Evolutionary conservation across 1,139 yeast species (phyloP).

Genomic region (Scheffersomyces titani): DNA sequence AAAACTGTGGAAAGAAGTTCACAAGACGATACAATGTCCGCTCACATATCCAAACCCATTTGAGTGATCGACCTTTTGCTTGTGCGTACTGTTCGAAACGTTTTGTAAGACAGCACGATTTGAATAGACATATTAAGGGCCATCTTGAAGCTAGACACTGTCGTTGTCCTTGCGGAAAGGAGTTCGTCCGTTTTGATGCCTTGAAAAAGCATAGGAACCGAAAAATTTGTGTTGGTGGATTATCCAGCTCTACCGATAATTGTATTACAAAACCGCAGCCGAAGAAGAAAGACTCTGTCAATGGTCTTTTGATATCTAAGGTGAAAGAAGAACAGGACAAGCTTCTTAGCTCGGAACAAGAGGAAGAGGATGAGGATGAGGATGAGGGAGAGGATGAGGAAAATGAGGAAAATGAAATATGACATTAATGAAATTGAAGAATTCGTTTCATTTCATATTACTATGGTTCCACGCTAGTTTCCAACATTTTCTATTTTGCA

Average conservation of each 20-base stretch:
- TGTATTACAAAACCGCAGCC: conserved; percentile 35
- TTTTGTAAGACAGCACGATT: conserved; percentile 89
- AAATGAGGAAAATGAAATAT: not conserved
- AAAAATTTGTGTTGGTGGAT: conserved; percentile 76
- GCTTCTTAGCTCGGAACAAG: not conserved
- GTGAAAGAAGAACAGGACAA: not conserved
- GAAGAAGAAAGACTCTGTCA: conserved; percentile 13
- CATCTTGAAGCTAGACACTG: conserved; percentile 74
- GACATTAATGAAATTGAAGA: not conserved
- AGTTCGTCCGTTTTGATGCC: conserved; percentile 88
- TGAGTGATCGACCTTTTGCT: conserved; percentile 86
- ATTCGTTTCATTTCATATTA: not conserved
- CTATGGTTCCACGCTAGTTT: not conserved
- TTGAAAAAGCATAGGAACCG: conserved; percentile 77
- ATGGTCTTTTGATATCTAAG: not conserved
- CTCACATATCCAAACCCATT: conserved; percentile 95
- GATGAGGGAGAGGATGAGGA: not conserved
- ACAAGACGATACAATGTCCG: conserved; percentile 91
- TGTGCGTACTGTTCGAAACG: conserved; percentile 65
- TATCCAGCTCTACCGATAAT: conserved; percentile 26
- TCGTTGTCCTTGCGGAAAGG: conserved; percentile 88
- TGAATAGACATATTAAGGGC: conserved; percentile 85
- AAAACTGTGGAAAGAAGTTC: conserved; percentile 81
- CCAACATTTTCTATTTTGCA: not conserved
- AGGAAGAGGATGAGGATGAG: not conserved